Evolutionary conservation across 1,284 basidiomycete genomes (phyloP).

Genomic region (Ceratobasidium sp.): DNA sequence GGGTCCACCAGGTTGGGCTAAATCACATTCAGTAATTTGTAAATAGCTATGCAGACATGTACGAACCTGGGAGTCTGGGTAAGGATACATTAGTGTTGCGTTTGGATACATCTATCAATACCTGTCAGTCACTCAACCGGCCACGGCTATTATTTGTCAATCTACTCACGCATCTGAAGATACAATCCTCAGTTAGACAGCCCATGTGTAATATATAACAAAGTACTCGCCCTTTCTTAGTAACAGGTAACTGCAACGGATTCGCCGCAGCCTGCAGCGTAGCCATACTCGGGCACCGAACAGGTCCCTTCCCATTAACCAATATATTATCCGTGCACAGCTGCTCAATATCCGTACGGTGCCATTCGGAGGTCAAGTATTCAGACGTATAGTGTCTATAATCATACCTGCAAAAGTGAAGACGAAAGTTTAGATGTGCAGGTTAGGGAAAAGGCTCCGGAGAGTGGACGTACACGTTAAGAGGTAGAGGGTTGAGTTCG

Average conservation of each 20-base stretch:
- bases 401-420: slow-evolving; percentile 7
- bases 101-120: slow-evolving; percentile 18
- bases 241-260: slow-evolving; percentile 10
- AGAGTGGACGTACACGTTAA: slow-evolving; percentile 10
- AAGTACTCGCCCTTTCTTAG: slow-evolving; percentile 27
- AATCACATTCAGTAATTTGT: not conserved
- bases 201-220: slow-evolving; percentile 13
- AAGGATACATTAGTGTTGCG: slow-evolving; percentile 16
- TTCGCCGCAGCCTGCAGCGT: not conserved
- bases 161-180: slow-evolving; percentile 7
- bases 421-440: not conserved
- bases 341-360: slow-evolving; percentile 36
- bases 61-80: slow-evolving; percentile 14
- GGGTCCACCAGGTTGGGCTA: slow-evolving; percentile 19
- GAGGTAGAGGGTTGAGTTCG: slow-evolving; percentile 19
- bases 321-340: slow-evolving; percentile 39
- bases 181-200: not conserved
- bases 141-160: not conserved
- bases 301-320: slow-evolving; percentile 26
- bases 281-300: slow-evolving; percentile 12
- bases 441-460: not conserved
- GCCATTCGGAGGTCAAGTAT: slow-evolving; percentile 29
- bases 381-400: slow-evolving; percentile 42
- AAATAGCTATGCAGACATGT: not conserved
- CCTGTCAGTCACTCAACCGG: not conserved